Base-by-base conservation (phyloP, 768 basidiomycete genomes). In the Amanita exitialis region DNA sequence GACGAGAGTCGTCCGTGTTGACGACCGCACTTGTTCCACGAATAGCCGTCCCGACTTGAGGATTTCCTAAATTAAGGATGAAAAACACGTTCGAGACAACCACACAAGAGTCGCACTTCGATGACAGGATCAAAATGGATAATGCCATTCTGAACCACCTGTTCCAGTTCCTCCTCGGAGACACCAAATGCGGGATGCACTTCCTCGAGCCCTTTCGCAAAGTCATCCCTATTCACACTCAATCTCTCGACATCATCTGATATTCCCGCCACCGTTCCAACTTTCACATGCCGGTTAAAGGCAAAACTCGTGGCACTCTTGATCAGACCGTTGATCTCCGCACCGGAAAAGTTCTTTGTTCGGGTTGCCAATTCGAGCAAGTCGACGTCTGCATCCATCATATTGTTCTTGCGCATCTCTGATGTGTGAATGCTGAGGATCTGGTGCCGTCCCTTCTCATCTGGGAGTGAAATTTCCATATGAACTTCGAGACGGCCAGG, bases 241-340 rank as follows among this genome's bases (percentile, higher is more conserved):
- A 99, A 71, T 58, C 93, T 84, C 66, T 96, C 94, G 47, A 98
- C 82, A 63, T 99, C 93, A 59, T 96, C 89, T 15, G 90, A 92
- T 51, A 98, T 90, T 7, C 92, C 96, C 1, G 96, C 96, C 72
- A 96, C 84, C 4, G 94, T 96, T 13, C 96, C 96, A 53, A 97
- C 86, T 70, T 97, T 97, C 59, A 98, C 92, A 63, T 99, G 96
- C 36, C 96, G 75, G 60, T 89, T 94, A 72, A 99, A 95, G 18
- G 96, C 95, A 61, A 95, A 99, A 80, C 87, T 91, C 1, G 95
- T 93, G 28, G 96, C 96, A 61, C 92, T 96, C 77, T 97, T 98
- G 67, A 98, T 87, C 41, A 99, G 70, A 58, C 96, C 96, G 49
- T 81, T 81, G 53, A 99, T 90, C 67, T 99, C 96, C 1, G 96